phyloP scores from a whole-genome alignment of 2,329 filamentous ascomycete genomes.

The Pseudogymnoascus sp. region DNA sequence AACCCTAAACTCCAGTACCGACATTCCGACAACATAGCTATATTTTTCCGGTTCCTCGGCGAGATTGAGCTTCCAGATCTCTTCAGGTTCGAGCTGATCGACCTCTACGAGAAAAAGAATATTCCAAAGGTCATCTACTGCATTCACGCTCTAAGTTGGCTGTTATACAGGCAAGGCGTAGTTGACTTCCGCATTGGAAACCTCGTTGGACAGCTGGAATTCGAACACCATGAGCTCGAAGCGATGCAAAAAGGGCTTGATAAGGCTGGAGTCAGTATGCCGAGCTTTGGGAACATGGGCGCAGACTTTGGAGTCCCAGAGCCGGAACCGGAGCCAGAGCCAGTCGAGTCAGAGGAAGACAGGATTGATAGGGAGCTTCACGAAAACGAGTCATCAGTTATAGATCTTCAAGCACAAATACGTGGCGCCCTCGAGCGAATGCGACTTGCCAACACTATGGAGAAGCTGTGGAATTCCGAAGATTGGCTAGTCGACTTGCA shows the following conservation, averaged over 20 bases:
- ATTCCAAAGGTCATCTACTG: constrained; percentile 99
- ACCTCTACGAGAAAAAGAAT: constrained; percentile 99
- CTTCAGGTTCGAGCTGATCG: constrained; percentile 93
- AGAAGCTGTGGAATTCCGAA: constrained; percentile 81
- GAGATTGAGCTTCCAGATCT: constrained; percentile 89
- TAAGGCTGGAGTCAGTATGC: constrained; percentile 91
- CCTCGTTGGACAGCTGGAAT: constrained; percentile 89
- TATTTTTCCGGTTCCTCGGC: constrained; percentile 90
- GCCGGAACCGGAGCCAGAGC: constrained; percentile 62
- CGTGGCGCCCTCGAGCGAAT: constrained; percentile 73
- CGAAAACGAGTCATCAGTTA: constrained; percentile 63
- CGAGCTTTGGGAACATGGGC: constrained; percentile 94
- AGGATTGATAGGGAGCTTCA: constrained; percentile 71
- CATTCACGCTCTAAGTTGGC: constrained; percentile 92
- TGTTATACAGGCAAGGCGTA: constrained; percentile 91
- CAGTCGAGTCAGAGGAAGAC: constrained; percentile 81
- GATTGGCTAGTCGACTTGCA: constrained; percentile 72
- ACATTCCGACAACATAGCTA: constrained; percentile 95
- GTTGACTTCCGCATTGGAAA: constrained; percentile 96
- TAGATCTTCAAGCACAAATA: constrained; percentile 80
- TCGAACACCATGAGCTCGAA: constrained; percentile 95
- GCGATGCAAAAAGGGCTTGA: constrained; percentile 95
- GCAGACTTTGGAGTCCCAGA: constrained; percentile 83
- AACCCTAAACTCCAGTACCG: constrained; percentile 80
- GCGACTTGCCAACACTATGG: constrained; percentile 73